These are phyloP conservation scores for Globisporangium recalcitrans DNA, from an alignment of 352 stramenopile species.

Conservation along the genomic window DNA sequence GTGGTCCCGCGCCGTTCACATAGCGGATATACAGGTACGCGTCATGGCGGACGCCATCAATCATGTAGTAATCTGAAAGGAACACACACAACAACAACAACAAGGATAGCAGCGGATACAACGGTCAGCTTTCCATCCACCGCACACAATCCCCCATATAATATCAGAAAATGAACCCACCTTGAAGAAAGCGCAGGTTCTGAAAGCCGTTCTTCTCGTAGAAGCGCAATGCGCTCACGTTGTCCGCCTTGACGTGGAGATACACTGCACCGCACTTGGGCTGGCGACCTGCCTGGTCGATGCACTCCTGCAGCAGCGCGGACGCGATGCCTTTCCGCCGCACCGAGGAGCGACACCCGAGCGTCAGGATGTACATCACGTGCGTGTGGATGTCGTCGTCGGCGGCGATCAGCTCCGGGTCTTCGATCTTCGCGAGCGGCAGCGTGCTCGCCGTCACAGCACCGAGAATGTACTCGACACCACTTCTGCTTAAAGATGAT, in stretches of 20 bases:
- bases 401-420: slow-evolving; percentile 46
- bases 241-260: slow-evolving; percentile 96
- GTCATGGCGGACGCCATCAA: slow-evolving; percentile 72
- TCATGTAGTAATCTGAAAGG: slow-evolving; percentile 79
- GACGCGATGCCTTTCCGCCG: slow-evolving; percentile 88
- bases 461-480: slow-evolving; percentile 65
- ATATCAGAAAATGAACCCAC: slow-evolving; percentile 24
- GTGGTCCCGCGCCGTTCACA: slow-evolving; percentile 66
- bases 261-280: slow-evolving; percentile 90
- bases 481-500: background rate
- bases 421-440: slow-evolving; percentile 66
- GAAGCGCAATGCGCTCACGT: slow-evolving; percentile 90
- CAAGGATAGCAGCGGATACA: slow-evolving; percentile 10
- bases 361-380: slow-evolving; percentile 97
- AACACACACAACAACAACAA: background rate
- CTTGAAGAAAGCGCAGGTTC: slow-evolving; percentile 89
- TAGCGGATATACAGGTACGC: slow-evolving; percentile 85
- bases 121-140: background rate
- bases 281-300: slow-evolving; percentile 77
- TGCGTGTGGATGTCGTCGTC: slow-evolving; percentile 60
- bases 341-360: slow-evolving; percentile 85
- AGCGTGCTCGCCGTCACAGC: slow-evolving; percentile 88
- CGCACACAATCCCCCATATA: background rate
- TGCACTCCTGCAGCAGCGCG: slow-evolving; percentile 85
- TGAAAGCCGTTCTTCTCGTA: slow-evolving; percentile 96